These are phyloP conservation scores for Akebia trifoliata DNA, from an alignment of 164 flowering plant species.

Conservation along the genomic window DNA sequence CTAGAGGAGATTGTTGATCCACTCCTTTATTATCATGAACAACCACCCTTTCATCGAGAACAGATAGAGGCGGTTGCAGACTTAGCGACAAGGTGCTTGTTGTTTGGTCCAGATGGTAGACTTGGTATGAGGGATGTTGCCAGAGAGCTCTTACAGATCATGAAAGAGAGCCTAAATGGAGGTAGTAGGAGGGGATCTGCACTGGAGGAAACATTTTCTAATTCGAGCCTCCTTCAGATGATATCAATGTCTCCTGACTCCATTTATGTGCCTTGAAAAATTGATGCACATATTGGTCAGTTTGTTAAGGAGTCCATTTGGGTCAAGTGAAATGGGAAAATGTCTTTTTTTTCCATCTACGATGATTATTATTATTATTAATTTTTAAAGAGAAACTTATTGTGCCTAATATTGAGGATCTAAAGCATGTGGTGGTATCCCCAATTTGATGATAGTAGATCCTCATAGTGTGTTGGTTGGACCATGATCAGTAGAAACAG, in stretches of 20 bases:
- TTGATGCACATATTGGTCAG: no score
- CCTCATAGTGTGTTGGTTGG: no score
- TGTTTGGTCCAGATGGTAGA: constrained; percentile 56
- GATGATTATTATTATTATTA: no score
- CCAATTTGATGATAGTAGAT: no score
- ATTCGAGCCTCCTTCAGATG: constrained; percentile 87
- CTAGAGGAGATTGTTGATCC: constrained; percentile 78
- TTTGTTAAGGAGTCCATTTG: no score
- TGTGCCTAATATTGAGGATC: no score
- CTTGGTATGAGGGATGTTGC: constrained; percentile 58
- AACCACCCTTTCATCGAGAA: constrained; percentile 37
- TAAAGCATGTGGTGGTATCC: no score
- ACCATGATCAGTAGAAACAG: no score
- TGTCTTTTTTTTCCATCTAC: no score
- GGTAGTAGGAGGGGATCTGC: constrained; percentile 37
- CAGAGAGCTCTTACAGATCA: constrained; percentile 43
- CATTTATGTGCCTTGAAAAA: constrained; percentile 5
- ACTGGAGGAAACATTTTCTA: constrained; percentile 76
- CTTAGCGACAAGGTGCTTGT: constrained; percentile 60
- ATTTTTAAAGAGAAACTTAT: no score
- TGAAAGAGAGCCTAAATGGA: constrained; percentile 36
- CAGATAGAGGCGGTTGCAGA: constrained; percentile 57
- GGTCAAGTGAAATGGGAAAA: no score
- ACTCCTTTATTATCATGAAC: constrained; percentile 53
- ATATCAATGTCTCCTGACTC: constrained; percentile 88